These are phyloP conservation scores for Rutstroemia sp. DNA, from an alignment of 2,329 filamentous ascomycete genomes.

Conservation along the genomic window DNA sequence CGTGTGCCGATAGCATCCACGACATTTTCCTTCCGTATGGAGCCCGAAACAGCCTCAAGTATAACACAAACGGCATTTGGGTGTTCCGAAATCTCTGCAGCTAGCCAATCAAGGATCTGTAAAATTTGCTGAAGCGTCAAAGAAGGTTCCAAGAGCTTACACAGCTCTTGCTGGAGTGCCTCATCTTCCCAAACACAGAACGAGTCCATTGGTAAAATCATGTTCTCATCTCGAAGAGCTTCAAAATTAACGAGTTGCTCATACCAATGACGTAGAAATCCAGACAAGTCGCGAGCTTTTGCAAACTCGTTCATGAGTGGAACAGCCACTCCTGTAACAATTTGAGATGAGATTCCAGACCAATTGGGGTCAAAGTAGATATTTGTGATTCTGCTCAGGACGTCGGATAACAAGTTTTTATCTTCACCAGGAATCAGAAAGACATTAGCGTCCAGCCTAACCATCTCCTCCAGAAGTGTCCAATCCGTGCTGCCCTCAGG, in stretches of 20 bases:
- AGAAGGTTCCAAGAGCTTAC: conserved; percentile 30
- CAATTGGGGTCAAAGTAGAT: conserved; percentile 16
- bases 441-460: conserved; percentile 38
- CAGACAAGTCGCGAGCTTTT: conserved; percentile 33
- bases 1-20: conserved; percentile 28
- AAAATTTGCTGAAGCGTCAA: conserved; percentile 33
- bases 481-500: conserved; percentile 30
- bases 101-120: conserved; percentile 32
- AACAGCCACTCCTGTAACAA: conserved; percentile 31
- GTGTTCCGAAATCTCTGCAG: conserved; percentile 19
- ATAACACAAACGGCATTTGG: conserved; percentile 29
- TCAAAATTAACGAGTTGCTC: conserved; percentile 24
- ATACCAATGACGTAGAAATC: conserved; percentile 35
- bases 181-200: conserved; percentile 29
- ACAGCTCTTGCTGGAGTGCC: conserved; percentile 21
- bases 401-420: conserved; percentile 22
- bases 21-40: conserved; percentile 31
- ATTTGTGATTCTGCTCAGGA: conserved; percentile 30
- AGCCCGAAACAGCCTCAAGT: conserved; percentile 33
- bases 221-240: conserved; percentile 18
- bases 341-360: conserved; percentile 18
- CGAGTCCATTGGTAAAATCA: background rate
- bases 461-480: conserved; percentile 35
- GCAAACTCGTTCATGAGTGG: conserved; percentile 37
- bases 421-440: conserved; percentile 34